Base-by-base conservation (phyloP, 1,284 basidiomycete species). In the Moniliophthora roreri region DNA sequence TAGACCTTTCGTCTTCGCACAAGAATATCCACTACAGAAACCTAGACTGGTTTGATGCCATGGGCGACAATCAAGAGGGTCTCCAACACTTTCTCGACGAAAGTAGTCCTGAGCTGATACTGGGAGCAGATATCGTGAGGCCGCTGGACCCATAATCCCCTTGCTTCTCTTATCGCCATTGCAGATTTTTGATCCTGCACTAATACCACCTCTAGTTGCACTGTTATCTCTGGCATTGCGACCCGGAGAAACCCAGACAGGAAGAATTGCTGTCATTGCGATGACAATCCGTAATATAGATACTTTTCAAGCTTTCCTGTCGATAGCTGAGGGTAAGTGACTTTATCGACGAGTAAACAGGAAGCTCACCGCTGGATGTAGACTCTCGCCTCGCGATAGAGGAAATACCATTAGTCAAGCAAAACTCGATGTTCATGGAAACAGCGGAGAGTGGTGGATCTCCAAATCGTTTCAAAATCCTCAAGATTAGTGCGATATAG, bases 41-140 rank as follows among this genome's bases (percentile, higher is more conserved):
- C 4, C 63, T 91, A 10, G 85, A 91, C 64, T 91, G 89, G 89
- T 70, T 71, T 6, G 77, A 82, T 56, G 79, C 85, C 2, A 57
- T 79, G n/a, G 70, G 77, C 36, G 35, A 61, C 1, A 59, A 65
- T 11, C 54, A 60, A 26, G 55, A 37, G 21, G 56, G 52, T 3
- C 55, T 72, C 15, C 67, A 47, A 10, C 58, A 62, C 2, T 58
- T 78, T 3, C 62, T 89, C 2, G 48, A 73, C 5, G 71, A 76
- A 28, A 68, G 77, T 3, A 61, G 73, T 20, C 70, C 78, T 2
- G 80, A 87, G 41, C 51, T 89, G 1, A 70, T 91, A 24, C 60
- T 91, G 1, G 88, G 87, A 11, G 84, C 89, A 35, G 89, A 91
- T 62, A 72, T 91, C 41, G 88, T 88, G 51, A 50, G 69, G 67